Base-by-base conservation (phyloP, 805 yeast species). In the Lachancea mirantina region DNA sequence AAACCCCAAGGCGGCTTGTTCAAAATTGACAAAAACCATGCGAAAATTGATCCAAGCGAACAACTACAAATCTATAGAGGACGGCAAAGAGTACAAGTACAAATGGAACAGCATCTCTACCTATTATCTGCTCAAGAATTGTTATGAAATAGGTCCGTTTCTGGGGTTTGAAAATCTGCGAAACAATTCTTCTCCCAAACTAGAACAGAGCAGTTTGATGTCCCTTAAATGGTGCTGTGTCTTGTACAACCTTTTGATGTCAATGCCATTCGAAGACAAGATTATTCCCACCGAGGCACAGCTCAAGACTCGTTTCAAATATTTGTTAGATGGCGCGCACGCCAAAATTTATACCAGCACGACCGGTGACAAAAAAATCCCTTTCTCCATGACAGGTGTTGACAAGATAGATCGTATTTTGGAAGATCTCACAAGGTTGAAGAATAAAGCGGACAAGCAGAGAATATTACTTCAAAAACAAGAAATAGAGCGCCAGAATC, bases 211-310 rank as follows among this genome's bases (percentile, higher is more conserved):
- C 32, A 28, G 32, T 15, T 28, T 28, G 8, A 28, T 28, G 5
- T 28, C 32, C 25, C 19, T 28, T 13, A 28, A 28, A 20, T 28
- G 32, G 32, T 24, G 24, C 4, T 28, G 32, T 28, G 32, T 28
- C 14, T 28, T 24, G 32, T 28, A 28, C 32, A 19, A 28, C 13
- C 25, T 28, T 5, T 18, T 28, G 16, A 28, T 24, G 21, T 28
- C 32, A 5, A 19, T 14, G 3, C 25, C 20, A 5, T 28, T 11
- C 21, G 19, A 24, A 3, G 9, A 18, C 14, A 18, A 21, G 15
- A 10, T 28, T 4, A 25, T 28, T n/a, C 32, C 32, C 18, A 28
- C 32, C 11, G 32, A 28, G 24, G 8, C 21, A 14, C 32, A 28
- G 32, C 21, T 24, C 19, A 28, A 28, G 14, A 28, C 32, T 4